Base-by-base conservation (phyloP, 169 alveolate species). In the Cryptosporidium xiaoi region DNA sequence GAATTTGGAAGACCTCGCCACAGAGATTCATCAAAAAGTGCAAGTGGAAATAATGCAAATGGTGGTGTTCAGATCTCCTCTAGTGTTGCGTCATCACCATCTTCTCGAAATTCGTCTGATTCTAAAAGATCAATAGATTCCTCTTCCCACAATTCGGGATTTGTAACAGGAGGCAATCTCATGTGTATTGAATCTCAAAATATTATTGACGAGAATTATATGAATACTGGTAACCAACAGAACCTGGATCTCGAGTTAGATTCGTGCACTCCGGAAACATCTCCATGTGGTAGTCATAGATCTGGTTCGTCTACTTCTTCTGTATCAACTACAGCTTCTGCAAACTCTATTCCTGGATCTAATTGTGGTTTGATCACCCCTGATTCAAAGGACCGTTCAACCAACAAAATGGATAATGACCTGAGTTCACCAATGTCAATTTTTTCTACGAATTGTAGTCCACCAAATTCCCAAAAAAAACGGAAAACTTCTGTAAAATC, bases 1-100 rank as follows among this genome's bases (percentile, higher is more conserved):
- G 87, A 77, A 31, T 77, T 77, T 62, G 87, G 87, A 3, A 56
- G 87, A 10, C 87, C 87, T 34, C 71, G 87, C 18, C 87, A 77
- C 40, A 55, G 87, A 36, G 87, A 77, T 48, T 77, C 87, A 16
- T 60, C 87, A 12, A 77, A 77, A 48, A 36, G 58, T 7, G 67
- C 60, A 40, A 60, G 36, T 13, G 40, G 67, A 10, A 64, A 51
- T 4, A 56, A 34, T 34, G 20, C 29, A 24, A 31, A 16, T 20
- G 18, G 34, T 27, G 51, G 66, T 18, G 82, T 40, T 46, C 53
- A 31, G 16, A 18, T 34, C n/a, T 66, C 82, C 51, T 5, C 18
- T 34, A 16, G 31, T 20, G 44, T 56, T 34, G 51, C 24, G 10
- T 62, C 69, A 6, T 58, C 55, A 7, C 16, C 51, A 16, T 20